Evolutionary conservation across 768 basidiomycete species (phyloP).

Genomic region (Boletus barrowsii): DNA sequence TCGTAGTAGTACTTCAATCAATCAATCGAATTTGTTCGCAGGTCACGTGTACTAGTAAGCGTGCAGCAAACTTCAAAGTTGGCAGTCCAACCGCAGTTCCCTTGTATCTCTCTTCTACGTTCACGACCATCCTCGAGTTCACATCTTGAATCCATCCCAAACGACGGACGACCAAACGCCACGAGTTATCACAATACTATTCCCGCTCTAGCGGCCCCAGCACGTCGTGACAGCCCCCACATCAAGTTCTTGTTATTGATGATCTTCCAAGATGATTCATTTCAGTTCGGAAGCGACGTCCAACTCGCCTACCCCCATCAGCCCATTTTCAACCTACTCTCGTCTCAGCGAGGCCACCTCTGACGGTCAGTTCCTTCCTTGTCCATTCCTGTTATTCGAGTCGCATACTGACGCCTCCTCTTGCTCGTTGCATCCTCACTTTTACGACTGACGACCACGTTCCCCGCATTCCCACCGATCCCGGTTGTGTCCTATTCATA

Average conservation of each 20-base stretch:
- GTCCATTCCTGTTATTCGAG: too few species aligned
- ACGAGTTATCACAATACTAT: neutral
- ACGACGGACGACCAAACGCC: neutral
- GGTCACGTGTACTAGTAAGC: slow-evolving; percentile 10
- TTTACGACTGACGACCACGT: neutral
- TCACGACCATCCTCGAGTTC: neutral
- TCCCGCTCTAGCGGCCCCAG: neutral
- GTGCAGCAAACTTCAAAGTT: neutral
- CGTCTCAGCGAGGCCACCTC: slow-evolving; percentile 50
- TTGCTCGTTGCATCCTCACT: too few species aligned
- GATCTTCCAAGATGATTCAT: slow-evolving; percentile 25
- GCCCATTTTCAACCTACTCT: slow-evolving; percentile 39
- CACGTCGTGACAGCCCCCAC: neutral
- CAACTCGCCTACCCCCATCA: slow-evolving; percentile 34
- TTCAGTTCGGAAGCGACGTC: slow-evolving; percentile 37
- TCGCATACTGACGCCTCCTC: too few species aligned
- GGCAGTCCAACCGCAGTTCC: neutral
- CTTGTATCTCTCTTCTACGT: neutral
- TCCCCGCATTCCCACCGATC: slow-evolving; percentile 2
- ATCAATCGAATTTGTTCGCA: neutral
- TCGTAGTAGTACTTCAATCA: too few species aligned
- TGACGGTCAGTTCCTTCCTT: slow-evolving; percentile 35
- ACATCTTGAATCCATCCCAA: neutral
- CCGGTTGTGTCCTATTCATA: slow-evolving; percentile 2
- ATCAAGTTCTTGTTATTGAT: slow-evolving; percentile 11